These are phyloP conservation scores for Effrenium voratum DNA, from an alignment of 73 alveolate species.

Conservation along the genomic window DNA sequence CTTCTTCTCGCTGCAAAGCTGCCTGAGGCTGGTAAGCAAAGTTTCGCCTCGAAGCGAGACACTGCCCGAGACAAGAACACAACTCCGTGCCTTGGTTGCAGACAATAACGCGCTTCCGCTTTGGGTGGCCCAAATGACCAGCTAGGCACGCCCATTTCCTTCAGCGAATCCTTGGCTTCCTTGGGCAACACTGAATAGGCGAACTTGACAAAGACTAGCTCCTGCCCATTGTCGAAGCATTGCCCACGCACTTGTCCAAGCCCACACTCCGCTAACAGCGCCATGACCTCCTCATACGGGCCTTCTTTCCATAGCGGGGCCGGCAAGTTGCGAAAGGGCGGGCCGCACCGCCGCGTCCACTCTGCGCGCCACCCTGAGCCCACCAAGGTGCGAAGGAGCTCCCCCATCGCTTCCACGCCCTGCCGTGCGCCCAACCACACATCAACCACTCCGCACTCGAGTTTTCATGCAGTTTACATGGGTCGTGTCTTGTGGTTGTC, in stretches of 20 bases:
- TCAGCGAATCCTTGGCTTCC: not conserved
- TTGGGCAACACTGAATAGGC: not conserved
- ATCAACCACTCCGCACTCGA: not conserved
- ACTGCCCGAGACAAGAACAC: too few species aligned
- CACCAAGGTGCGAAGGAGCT: not conserved
- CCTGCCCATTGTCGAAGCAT: not conserved
- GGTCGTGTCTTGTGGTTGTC: too few species aligned
- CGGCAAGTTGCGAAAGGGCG: not conserved
- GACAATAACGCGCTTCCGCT: too few species aligned
- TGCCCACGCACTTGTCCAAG: not conserved
- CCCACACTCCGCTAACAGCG: not conserved
- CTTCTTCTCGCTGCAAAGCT: too few species aligned
- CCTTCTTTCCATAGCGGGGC: not conserved
- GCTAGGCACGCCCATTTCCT: slow-evolving; percentile 4
- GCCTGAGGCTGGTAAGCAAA: too few species aligned
- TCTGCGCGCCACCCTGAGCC: not conserved
- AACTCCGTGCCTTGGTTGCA: too few species aligned
- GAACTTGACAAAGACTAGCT: not conserved
- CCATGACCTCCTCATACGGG: not conserved
- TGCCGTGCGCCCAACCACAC: not conserved
- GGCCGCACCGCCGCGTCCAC: not conserved
- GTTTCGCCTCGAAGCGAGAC: too few species aligned
- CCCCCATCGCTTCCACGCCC: not conserved
- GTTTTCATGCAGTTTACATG: too few species aligned
- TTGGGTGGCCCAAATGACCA: not conserved